Conservation (phyloP, 2,329 filamentous ascomycete species). For the Fusarium albosuccineum region DNA sequence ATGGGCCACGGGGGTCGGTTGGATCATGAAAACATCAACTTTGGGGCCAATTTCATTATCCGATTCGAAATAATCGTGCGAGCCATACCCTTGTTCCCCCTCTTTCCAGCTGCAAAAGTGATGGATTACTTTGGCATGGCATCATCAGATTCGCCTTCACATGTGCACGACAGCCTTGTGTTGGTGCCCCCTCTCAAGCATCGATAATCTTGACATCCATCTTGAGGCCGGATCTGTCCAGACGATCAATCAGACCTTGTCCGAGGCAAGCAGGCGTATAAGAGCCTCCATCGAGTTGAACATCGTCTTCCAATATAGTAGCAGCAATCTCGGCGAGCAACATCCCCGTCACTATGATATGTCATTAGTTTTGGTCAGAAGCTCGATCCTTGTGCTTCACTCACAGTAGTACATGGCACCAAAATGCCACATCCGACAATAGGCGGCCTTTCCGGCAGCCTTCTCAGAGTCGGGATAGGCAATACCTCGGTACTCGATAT, state of each 20-base stretch:
- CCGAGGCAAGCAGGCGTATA: constrained; percentile 81
- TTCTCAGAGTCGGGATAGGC: constrained; percentile 70
- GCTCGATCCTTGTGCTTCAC: constrained; percentile 45
- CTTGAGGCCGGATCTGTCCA: constrained; percentile 72
- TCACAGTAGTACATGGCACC: constrained; percentile 76
- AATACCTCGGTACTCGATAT: constrained; percentile 73
- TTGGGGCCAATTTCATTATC: neutral
- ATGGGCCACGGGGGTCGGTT: neutral
- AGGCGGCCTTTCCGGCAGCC: constrained; percentile 62
- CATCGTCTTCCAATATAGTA: constrained; percentile 73
- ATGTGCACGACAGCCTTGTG: constrained; percentile 2
- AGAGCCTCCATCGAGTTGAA: constrained; percentile 73
- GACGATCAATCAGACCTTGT: constrained; percentile 73
- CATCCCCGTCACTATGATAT: constrained; percentile 70
- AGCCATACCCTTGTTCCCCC: neutral
- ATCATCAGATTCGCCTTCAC: neutral
- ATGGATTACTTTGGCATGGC: neutral
- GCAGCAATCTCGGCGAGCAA: constrained; percentile 74
- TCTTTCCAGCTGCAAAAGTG: neutral
- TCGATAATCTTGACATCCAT: constrained; percentile 66
- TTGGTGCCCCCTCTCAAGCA: constrained; percentile 10
- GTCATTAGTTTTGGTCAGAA: constrained; percentile 9
- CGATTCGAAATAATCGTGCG: neutral
- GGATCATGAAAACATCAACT: neutral
- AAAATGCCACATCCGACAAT: constrained; percentile 66